A percentile compares a stretch with the other conserved stretches of the same genome.
Evolutionary conservation across 1,284 basidiomycete genomes (phyloP).

Genomic region (Athelia psychrophila): DNA sequence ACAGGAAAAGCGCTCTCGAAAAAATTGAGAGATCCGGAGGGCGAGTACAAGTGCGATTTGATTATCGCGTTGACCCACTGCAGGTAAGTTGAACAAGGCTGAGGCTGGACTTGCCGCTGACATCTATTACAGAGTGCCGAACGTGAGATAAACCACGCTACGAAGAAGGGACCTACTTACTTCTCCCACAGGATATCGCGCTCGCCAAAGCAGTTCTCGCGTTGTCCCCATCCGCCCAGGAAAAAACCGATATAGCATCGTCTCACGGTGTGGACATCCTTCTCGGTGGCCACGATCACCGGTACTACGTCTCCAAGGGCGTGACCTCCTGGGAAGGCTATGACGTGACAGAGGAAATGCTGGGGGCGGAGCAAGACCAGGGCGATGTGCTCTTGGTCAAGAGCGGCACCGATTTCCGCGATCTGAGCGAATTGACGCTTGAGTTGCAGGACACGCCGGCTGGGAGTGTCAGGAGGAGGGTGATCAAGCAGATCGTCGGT

Average conservation of each 20-base stretch:
- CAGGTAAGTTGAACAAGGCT: conserved; percentile 34
- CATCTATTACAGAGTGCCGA: conserved; percentile 43
- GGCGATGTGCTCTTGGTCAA: conserved; percentile 78
- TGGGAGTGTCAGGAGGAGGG: conserved; percentile 64
- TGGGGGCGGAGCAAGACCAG: conserved; percentile 75
- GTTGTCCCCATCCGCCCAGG: conserved; percentile 54
- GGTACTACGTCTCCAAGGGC: conserved; percentile 82
- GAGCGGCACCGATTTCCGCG: conserved; percentile 89
- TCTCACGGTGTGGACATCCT: conserved; percentile 83
- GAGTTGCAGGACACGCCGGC: conserved; percentile 59
- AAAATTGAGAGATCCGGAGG: conserved; percentile 68
- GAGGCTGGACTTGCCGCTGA: background rate
- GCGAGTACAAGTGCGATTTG: conserved; percentile 69
- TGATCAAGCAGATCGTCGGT: conserved; percentile 69
- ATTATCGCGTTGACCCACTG: conserved; percentile 84
- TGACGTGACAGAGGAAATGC: conserved; percentile 48
- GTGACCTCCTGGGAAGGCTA: conserved; percentile 73
- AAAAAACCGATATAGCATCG: conserved; percentile 37
- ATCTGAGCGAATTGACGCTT: conserved; percentile 74
- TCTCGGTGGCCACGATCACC: conserved; percentile 89
- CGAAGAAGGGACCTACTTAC: conserved; percentile 31
- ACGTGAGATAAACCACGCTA: conserved; percentile 37
- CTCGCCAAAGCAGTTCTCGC: conserved; percentile 64
- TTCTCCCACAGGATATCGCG: conserved; percentile 57
- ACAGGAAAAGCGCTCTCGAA: conserved; percentile 65